Percentiles rank a stretch among this genome's conserved stretches.
Evolutionary conservation across 768 basidiomycete species (phyloP).

Genomic region (Leccinum broughii): DNA sequence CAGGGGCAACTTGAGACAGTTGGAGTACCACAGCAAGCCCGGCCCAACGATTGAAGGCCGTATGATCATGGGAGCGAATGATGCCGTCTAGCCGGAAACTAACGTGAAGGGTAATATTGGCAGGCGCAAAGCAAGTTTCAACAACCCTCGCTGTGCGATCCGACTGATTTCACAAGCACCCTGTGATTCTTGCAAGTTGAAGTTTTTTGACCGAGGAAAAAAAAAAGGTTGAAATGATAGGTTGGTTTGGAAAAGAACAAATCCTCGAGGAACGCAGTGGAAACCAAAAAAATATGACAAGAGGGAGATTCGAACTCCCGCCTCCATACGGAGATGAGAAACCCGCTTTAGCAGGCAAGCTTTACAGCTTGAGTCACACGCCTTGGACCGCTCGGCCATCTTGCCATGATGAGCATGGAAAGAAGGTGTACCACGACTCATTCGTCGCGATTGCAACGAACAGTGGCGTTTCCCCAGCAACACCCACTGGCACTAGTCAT

Average conservation of each 20-base stretch:
- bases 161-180: neutral
- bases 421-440: neutral
- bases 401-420: conserved; percentile 34
- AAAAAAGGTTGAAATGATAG: neutral
- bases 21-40: conserved; percentile 24
- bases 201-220: neutral
- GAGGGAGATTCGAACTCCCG: conserved; percentile 38
- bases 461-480: neutral
- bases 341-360: conserved; percentile 31
- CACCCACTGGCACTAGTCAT: too few relatives aligned
- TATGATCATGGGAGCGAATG: conserved; percentile 41
- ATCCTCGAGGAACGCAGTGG: neutral
- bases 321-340: conserved; percentile 35
- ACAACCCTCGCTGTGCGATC: neutral
- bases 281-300: conserved; percentile 24
- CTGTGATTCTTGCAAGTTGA: neutral
- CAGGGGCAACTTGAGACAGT: conserved; percentile 21
- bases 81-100: conserved; percentile 36
- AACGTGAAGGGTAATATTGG: conserved; percentile 13
- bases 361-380: conserved; percentile 57
- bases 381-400: conserved; percentile 65
- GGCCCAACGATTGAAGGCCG: conserved; percentile 20
- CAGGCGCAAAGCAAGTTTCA: neutral
- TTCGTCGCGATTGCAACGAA: neutral
- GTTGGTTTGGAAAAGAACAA: neutral